phyloP scores from a whole-genome alignment of 331 rosid genomes.

The Pyrus hybrid region DNA sequence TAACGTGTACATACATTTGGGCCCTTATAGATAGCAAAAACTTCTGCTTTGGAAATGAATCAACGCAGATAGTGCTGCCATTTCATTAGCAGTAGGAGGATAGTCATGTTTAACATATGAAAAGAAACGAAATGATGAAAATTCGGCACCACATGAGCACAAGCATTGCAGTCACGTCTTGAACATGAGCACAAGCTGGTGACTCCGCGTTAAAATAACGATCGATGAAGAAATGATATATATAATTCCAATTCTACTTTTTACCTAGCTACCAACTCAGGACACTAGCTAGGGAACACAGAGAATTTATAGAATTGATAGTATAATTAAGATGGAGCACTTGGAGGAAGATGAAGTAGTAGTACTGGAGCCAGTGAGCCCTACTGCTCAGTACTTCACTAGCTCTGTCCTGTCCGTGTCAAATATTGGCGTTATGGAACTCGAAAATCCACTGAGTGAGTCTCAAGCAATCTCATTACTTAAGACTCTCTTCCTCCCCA shows the following conservation, averaged over 20 bases:
- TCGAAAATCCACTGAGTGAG: not conserved
- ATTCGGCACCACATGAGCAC: not conserved
- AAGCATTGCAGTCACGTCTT: not conserved
- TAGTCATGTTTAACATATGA: not conserved
- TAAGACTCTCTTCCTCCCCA: not conserved
- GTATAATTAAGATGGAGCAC: not conserved
- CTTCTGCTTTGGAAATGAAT: too few species aligned
- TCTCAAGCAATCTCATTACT: not conserved
- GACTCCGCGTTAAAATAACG: not conserved
- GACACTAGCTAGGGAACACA: not conserved
- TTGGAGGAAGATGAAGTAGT: not conserved
- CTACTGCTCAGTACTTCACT: constrained; percentile 34
- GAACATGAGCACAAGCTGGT: not conserved
- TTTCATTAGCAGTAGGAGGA: too few species aligned
- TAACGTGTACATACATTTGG: too few species aligned
- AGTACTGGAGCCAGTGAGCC: constrained; percentile 37
- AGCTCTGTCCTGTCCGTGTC: constrained; percentile 22
- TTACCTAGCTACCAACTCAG: too few species aligned
- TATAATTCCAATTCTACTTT: not conserved
- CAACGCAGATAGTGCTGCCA: too few species aligned
- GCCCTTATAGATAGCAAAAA: too few species aligned
- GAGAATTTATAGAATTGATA: not conserved
- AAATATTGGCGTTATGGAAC: constrained; percentile 12
- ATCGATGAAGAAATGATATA: not conserved
- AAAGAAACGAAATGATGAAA: not conserved